Evolutionary conservation across 768 basidiomycete genomes (phyloP), one percentile per base, ranked within the genome.

Genomic region (Boletus reticulatus): DNA sequence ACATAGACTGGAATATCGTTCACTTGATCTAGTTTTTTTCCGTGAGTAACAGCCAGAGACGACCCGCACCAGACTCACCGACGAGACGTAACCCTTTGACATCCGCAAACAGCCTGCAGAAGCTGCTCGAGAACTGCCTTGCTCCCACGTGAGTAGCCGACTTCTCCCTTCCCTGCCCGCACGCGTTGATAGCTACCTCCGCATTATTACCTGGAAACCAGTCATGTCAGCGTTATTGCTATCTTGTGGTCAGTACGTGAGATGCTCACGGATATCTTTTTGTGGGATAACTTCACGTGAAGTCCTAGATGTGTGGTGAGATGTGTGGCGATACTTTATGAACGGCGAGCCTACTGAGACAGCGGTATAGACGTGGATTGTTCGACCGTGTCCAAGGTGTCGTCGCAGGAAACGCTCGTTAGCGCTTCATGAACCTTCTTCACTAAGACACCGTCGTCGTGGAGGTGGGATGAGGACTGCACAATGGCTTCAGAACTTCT

Each of bases 1-100:
- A 83, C 64, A 63, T 78, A 88, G 13, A 89, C 71, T 62, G 83
- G 83, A 53, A 85, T 73, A 43, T 71, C 71, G 5, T 78, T 71
- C 31, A 56, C 74, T 31, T 6, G 4, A 8, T 19, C 52, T 52
- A 22, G 8, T 45, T 29, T 4, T 24, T 27, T 31, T 12, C 37
- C 6, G 19, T 52, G 52, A 45, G 17, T 31, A 46, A 27, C 34
- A 24, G 14, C 16, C 10, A 27, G 5, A 14, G 8, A n/a, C 31
- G 4, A 14, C 16, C 16, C 12, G 13, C 10, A n/a, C 19, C 14
- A 38, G 34, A 38, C 43, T 45, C 43, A 52, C 52, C 52, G 13
- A 52, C 22, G 19, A 9, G 27, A 38, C 6, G 19, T n/a, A 52
- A 19, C 9, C 5, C 16, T 19, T 24, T 12, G 16, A 13, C 6